Percentiles rank a stretch among this genome's conserved stretches.
Conservation (phyloP, 176 grass and related monocot species). For the Oryza glaberrima region DNA sequence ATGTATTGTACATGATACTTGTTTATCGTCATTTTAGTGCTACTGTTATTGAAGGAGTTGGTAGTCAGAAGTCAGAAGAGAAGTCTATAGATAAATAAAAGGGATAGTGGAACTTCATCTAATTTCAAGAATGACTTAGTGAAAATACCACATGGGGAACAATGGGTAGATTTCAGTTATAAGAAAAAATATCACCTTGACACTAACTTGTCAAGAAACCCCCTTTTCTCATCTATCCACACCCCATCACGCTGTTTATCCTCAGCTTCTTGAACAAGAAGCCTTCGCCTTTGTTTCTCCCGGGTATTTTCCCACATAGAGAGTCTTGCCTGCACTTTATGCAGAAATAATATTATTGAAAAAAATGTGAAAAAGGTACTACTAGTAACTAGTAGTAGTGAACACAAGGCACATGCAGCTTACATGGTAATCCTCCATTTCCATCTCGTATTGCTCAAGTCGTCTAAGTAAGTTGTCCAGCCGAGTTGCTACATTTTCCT, state of each 20-base stretch:
- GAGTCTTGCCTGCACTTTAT: constrained; percentile 58
- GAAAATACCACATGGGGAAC: background rate
- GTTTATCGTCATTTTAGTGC: background rate
- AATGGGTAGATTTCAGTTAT: background rate
- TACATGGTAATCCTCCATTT: constrained; percentile 99
- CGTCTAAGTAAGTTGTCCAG: constrained; percentile 64
- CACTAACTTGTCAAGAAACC: constrained; percentile 71
- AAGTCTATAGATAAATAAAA: background rate
- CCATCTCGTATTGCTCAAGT: constrained; percentile 77
- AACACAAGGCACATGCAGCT: background rate
- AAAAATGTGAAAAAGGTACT: background rate
- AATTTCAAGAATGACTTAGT: background rate
- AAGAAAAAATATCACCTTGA: constrained; percentile 45
- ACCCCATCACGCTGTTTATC: constrained; percentile 77
- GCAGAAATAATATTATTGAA: background rate
- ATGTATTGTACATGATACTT: background rate
- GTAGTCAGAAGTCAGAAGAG: background rate
- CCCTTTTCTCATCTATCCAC: constrained; percentile 80
- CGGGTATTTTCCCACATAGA: constrained; percentile 74
- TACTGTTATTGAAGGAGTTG: background rate
- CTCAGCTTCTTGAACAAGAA: constrained; percentile 82
- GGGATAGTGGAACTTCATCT: background rate
- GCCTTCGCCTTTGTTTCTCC: constrained; percentile 67
- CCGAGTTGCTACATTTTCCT: constrained; percentile 78
- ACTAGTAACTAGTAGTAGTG: background rate